Percentiles rank a stretch among this genome's conserved stretches.
These are phyloP conservation scores for Cubamyces sp. DNA, from an alignment of 768 basidiomycete species.

Conservation along the genomic window DNA sequence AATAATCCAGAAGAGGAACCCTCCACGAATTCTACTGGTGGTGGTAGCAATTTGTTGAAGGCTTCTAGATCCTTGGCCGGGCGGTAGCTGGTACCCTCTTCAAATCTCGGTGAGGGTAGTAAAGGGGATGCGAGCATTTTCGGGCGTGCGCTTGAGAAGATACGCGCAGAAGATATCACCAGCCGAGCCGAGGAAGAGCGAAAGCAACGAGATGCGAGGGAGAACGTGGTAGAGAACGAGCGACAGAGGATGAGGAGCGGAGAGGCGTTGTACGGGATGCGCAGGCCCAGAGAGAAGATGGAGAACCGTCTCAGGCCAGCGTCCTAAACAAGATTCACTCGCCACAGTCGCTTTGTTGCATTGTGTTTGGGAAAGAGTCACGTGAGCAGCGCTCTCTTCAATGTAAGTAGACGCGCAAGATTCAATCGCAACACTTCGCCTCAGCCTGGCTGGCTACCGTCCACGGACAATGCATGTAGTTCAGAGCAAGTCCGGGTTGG, in stretches of 20 bases:
- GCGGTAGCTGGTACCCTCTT: slow-evolving; percentile 57
- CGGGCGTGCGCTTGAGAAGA: background rate
- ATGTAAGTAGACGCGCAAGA: background rate
- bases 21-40: slow-evolving; percentile 83
- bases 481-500: no score
- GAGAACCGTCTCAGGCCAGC: slow-evolving; percentile 25
- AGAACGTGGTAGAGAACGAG: slow-evolving; percentile 8
- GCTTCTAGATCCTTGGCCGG: slow-evolving; percentile 74
- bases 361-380: slow-evolving; percentile 14
- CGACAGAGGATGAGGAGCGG: background rate
- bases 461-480: no score
- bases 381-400: background rate
- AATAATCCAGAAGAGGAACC: slow-evolving; percentile 80
- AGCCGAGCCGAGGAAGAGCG: background rate
- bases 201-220: background rate
- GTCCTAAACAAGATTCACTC: slow-evolving; percentile 16
- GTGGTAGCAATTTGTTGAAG: slow-evolving; percentile 78
- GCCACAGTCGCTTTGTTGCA: slow-evolving; percentile 21
- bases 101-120: slow-evolving; percentile 56
- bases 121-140: slow-evolving; percentile 74
- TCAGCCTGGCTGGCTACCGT: no score
- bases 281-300: slow-evolving; percentile 31
- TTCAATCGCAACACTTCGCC: background rate
- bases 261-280: background rate
- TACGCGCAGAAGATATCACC: background rate